Evolutionary conservation across 2,329 filamentous ascomycete species (phyloP), one percentile per base, ranked within the genome.

Genomic region (Curvularia sp.): DNA sequence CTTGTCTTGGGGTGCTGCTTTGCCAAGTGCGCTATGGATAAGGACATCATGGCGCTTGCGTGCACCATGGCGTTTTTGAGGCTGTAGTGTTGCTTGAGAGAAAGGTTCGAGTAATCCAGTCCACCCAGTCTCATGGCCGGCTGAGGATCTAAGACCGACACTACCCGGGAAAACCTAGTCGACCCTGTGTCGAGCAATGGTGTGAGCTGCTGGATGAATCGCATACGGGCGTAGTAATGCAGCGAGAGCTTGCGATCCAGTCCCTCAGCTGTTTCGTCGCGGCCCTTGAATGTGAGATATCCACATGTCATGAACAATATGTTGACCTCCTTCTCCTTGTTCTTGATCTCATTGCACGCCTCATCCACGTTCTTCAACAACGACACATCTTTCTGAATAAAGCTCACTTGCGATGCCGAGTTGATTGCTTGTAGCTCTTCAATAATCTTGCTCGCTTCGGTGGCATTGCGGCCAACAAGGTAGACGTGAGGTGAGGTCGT

Each of bases 261-360:
- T 9, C 75, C 75, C 64, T 80, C 78, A 6, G 43, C 25, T 2
- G 76, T 79, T 43, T 74, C 74, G 10, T 70, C 66, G 5, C 78
- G 67, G n/a, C 78, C 78, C 42, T 70, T 69, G 6, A 80, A 54
- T 2, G 78, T 78, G 61, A 83, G 73, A 66, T 80, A 80, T 3
- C 84, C 84, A 1, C 79, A 80, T 1, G 79, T 84, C 52, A 86
- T 77, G 65, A 86, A 84, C 0, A 87, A 71, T 3, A 86, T 69
- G 67, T 87, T 86, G 55, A 88, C 78, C 25, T 78, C 78, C 36
- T 74, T 71, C 66, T 87, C 85, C 59, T 80, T 81, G 28, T 71
- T 66, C 57, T 74, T 76, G 55, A 88, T 83, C 50, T 85, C 78
- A 6, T 75, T 72, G 68, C 79, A 81, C 15, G 75, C 71, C 56